Conservation (phyloP, 805 yeast species). For the Teunomyces kruisii region DNA sequence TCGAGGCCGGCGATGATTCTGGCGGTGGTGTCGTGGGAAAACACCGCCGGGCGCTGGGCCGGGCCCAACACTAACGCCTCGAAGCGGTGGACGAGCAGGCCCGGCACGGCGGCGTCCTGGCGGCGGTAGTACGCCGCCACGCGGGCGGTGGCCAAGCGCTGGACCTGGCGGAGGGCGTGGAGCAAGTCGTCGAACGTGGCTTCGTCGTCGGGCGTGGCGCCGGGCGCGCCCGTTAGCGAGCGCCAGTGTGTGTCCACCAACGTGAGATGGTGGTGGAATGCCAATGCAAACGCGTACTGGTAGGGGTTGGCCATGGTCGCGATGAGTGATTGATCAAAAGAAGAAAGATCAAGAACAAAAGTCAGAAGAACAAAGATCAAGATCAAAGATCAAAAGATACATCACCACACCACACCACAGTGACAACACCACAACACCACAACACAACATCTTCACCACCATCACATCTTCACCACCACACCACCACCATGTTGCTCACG, state of each 20-base stretch:
- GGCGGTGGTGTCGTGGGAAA: background rate
- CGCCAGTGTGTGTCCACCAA: slow-evolving; percentile 11
- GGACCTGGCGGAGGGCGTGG: slow-evolving; percentile 17
- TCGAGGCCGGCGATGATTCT: background rate
- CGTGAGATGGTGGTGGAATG: slow-evolving; percentile 21
- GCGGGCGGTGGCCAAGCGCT: background rate
- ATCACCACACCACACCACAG: background rate
- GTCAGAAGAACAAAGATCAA: no score
- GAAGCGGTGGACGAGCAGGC: background rate
- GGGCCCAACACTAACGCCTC: background rate
- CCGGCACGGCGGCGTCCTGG: background rate
- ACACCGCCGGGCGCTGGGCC: background rate
- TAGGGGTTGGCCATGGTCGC: background rate
- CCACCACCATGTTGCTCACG: slow-evolving; percentile 14
- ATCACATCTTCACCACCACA: background rate
- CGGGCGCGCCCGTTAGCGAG: slow-evolving; percentile 4
- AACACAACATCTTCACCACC: background rate
- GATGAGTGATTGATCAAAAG: no score
- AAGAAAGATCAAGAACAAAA: no score
- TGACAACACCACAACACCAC: background rate
- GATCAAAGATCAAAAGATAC: no score
- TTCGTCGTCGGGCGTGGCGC: slow-evolving; percentile 17
- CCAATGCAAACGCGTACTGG: slow-evolving; percentile 26
- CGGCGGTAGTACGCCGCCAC: background rate
- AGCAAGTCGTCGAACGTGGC: slow-evolving; percentile 19